Percentiles rank a stretch among this genome's conserved stretches.
Evolutionary conservation across 2,329 filamentous ascomycete species (phyloP).

Genomic region (Fusarium sp.): DNA sequence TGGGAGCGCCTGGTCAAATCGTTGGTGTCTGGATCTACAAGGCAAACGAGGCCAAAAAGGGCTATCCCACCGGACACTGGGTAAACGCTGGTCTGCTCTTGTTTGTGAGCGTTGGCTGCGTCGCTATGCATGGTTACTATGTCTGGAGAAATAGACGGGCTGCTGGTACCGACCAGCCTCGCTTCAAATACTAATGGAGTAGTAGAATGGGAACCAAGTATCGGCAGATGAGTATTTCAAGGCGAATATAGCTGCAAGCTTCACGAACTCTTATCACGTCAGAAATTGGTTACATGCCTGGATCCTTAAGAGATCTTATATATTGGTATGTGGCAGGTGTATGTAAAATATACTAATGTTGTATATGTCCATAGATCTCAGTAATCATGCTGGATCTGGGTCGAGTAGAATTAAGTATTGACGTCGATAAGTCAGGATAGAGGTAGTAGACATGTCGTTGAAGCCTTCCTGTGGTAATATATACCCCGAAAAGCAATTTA

Average conservation of each 20-base stretch:
- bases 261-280: neutral
- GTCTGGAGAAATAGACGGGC: slow-evolving; percentile 51
- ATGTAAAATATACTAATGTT: no score
- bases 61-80: slow-evolving; percentile 76
- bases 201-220: no score
- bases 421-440: neutral
- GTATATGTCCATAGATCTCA: fast-evolving
- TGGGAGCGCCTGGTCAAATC: slow-evolving; percentile 73
- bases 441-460: neutral
- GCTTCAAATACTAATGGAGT: slow-evolving; percentile 31
- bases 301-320: fast-evolving
- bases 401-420: no score
- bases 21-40: slow-evolving; percentile 78
- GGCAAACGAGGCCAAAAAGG: slow-evolving; percentile 62
- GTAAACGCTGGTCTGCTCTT: slow-evolving; percentile 67
- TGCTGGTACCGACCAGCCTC: slow-evolving; percentile 12
- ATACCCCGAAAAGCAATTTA: neutral
- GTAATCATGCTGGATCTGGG: neutral
- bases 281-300: fast-evolving
- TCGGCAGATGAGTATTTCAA: no score
- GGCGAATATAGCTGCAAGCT: no score
- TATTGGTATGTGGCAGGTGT: neutral
- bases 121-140: slow-evolving; percentile 64
- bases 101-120: slow-evolving; percentile 63
- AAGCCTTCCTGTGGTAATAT: neutral